These are phyloP conservation scores for Brassica hybrid DNA, from an alignment of 441 rosid species.

Conservation along the genomic window DNA sequence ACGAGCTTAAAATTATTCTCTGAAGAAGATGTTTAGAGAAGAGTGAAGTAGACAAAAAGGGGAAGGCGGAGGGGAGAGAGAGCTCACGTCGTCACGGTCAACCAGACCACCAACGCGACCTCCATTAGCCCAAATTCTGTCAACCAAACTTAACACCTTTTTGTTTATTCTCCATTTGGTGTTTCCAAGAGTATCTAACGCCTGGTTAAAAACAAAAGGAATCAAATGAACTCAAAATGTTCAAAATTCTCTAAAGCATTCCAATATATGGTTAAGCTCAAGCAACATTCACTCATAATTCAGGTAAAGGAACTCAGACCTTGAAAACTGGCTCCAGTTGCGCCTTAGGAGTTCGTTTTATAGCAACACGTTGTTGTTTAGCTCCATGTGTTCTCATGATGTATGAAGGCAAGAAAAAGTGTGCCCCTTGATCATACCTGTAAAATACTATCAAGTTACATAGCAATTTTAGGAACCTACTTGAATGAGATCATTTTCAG, in stretches of 20 bases:
- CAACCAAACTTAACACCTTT: constrained; percentile 79
- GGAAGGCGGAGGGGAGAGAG: constrained; percentile 11
- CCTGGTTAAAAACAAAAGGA: constrained; percentile 56
- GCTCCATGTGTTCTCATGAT: constrained; percentile 97
- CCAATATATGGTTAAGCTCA: constrained; percentile 25
- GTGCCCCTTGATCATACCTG: constrained; percentile 88
- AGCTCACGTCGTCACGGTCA: constrained; percentile 90
- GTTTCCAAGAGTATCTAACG: constrained; percentile 89
- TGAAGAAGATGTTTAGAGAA: constrained; percentile 8
- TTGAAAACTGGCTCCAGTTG: constrained; percentile 77
- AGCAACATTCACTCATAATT: constrained; percentile 8
- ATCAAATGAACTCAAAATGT: constrained; percentile 27
- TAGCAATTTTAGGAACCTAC: constrained; percentile 33
- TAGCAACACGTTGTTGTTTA: constrained; percentile 69
- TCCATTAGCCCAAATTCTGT: constrained; percentile 95
- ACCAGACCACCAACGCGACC: constrained; percentile 82
- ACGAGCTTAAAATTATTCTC: not conserved
- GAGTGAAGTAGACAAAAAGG: constrained; percentile 10
- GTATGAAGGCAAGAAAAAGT: constrained; percentile 87
- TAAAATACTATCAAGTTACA: constrained; percentile 45
- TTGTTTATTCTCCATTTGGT: constrained; percentile 95
- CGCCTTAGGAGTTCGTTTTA: constrained; percentile 66
- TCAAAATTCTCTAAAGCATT: not conserved
- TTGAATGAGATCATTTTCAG: constrained; percentile 14
- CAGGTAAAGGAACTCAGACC: constrained; percentile 56